Percentiles rank a stretch among this genome's conserved stretches.
These are phyloP conservation scores for Dioscorea zingiberensis DNA, from an alignment of 106 monocot species.

Conservation along the genomic window DNA sequence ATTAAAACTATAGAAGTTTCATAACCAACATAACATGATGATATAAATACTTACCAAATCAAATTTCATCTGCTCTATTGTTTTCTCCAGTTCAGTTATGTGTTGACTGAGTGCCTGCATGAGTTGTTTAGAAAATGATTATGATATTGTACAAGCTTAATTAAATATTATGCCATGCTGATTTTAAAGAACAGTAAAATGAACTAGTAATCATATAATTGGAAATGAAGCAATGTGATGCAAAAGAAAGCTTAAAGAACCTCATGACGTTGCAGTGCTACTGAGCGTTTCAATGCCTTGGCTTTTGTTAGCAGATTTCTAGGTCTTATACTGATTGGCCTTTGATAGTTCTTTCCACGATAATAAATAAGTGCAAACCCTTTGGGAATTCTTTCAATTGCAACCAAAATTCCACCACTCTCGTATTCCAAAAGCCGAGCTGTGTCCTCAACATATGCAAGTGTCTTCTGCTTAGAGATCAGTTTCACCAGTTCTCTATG, in stretches of 20 bases:
- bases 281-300: constrained; percentile 89
- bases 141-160: neutral
- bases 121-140: constrained; percentile 3
- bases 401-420: constrained; percentile 95
- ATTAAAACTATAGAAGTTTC: too few relatives aligned
- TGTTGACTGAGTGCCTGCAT: constrained; percentile 73
- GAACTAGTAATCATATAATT: neutral
- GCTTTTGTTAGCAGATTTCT: constrained; percentile 96
- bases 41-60: constrained; percentile 43
- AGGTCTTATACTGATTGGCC: constrained; percentile 86
- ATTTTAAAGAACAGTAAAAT: neutral
- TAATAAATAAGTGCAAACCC: constrained; percentile 90
- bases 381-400: constrained; percentile 90
- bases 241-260: constrained; percentile 34
- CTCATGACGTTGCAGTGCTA: constrained; percentile 99
- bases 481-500: constrained; percentile 95
- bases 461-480: constrained; percentile 94
- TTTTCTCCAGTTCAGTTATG: constrained; percentile 51
- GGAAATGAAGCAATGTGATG: neutral
- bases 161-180: neutral
- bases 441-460: constrained; percentile 89
- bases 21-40: too few relatives aligned
- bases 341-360: constrained; percentile 93
- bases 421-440: constrained; percentile 85
- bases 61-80: constrained; percentile 45